Percentiles rank a stretch among this genome's conserved stretches.
Evolutionary conservation across 2,329 filamentous ascomycete genomes (phyloP).

Genomic region (Teratosphaeriaceae sp.): DNA sequence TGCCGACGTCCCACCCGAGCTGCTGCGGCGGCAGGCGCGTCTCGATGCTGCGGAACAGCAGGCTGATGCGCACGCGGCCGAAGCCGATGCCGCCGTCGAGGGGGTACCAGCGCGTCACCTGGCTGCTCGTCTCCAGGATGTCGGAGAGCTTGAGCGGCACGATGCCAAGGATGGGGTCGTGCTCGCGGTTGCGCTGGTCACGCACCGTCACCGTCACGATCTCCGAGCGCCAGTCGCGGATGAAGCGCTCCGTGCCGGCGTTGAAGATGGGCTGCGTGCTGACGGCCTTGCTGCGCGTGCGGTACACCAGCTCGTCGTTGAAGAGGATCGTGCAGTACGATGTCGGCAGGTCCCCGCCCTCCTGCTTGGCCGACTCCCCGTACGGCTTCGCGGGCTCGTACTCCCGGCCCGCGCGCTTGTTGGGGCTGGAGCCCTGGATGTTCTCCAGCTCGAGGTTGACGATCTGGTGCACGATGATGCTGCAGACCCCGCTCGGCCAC

Average conservation of each 20-base stretch:
- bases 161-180: constrained; percentile 90
- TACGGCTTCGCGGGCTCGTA: constrained; percentile 81
- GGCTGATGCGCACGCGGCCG: constrained; percentile 77
- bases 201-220: constrained; percentile 85
- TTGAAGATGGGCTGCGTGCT: constrained; percentile 97
- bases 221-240: constrained; percentile 85
- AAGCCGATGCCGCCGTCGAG: constrained; percentile 88
- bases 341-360: constrained; percentile 71
- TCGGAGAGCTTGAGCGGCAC: constrained; percentile 84
- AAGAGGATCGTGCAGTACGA: constrained; percentile 89
- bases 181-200: constrained; percentile 81
- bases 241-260: constrained; percentile 85
- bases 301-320: constrained; percentile 87
- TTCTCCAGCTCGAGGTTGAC: constrained; percentile 91
- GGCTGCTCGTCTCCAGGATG: constrained; percentile 78
- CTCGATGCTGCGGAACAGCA: constrained; percentile 86
- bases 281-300: constrained; percentile 89
- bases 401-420: constrained; percentile 57
- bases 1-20: constrained; percentile 91
- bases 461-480: constrained; percentile 85
- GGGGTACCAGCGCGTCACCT: constrained; percentile 91
- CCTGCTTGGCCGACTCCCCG: constrained; percentile 81
- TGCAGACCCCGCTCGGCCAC: constrained; percentile 87
- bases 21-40: constrained; percentile 76
- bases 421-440: constrained; percentile 79